Evolutionary conservation across 257 asterid species (phyloP), one percentile per base, ranked within the genome.

Genomic region (Knoxia roxburghii): DNA sequence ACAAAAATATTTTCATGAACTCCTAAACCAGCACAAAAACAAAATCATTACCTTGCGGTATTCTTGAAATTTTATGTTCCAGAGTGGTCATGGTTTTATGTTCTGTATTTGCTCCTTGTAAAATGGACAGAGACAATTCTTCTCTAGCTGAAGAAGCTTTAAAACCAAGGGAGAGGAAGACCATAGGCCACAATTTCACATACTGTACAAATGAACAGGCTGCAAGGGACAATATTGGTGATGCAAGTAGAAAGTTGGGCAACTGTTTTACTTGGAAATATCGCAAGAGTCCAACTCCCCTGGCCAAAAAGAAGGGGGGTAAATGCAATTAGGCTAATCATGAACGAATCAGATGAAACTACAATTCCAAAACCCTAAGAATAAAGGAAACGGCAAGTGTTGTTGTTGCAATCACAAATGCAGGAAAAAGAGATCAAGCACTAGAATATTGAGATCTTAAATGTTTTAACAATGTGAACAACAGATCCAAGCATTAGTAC

Each of bases 211-310:
- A 80, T 61, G 99, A 83, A 83, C 78, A 83, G 73, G 86, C 75
- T 33, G 99, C 87, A 68, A 88, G 83, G 56, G 84, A 86, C 72
- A 93, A 70, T 78, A 90, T 81, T 66, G 99, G 99, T 29, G 91
- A 82, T 65, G 96, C 99, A 71, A 90, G 96, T 61, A 86, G 86
- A 71, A 93, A 90, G 77, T 93, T 93, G 23, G 99, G 97, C 68
- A 90, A 74, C 84, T 93, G 99, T 73, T 85, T 93, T 57, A 85
- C 76, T 79, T 86, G 89, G 73, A 93, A 93, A 77, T 93, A 93
- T 82, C 76, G 85, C 66, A 93, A 83, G 81, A 93, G 88, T 60
- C 99, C 99, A 63, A 90, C 95, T 62, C 92, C 95, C 99, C 99
- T 93, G 88, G 50, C 76, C 79, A 46, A 63, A 67, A 18, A 73